Percentiles rank a stretch among this genome's conserved stretches.
These are phyloP conservation scores for Colletotrichum limetticola DNA, from an alignment of 2,329 filamentous ascomycete genomes.

Conservation along the genomic window DNA sequence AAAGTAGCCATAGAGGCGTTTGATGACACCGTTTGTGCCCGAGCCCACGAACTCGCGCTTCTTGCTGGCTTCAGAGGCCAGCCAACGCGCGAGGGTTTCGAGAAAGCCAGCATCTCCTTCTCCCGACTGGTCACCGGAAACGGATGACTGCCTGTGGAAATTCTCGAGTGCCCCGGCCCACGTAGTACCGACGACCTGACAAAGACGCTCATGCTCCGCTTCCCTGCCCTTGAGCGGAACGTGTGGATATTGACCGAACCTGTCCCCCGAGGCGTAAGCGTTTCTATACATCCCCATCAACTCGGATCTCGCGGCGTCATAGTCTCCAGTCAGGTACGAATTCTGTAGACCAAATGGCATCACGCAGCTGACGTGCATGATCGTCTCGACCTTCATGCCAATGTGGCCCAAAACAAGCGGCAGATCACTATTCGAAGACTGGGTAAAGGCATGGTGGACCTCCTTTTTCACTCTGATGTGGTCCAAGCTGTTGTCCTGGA, in stretches of 20 bases:
- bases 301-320: background rate
- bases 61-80: background rate
- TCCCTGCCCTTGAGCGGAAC: conserved; percentile 5
- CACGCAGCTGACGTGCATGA: background rate
- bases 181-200: background rate
- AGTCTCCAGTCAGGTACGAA: background rate
- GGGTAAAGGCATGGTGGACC: background rate
- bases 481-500: background rate
- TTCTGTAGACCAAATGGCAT: background rate
- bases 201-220: background rate
- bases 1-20: background rate
- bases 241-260: conserved; percentile 1
- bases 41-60: conserved; percentile 1
- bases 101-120: background rate
- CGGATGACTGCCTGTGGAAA: background rate
- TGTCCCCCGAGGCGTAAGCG: background rate
- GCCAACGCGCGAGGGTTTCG: background rate
- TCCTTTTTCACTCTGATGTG: background rate
- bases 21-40: background rate
- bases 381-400: background rate
- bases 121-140: background rate
- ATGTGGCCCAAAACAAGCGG: conserved; percentile 10
- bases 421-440: background rate
- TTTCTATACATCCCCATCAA: background rate
- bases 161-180: background rate